Percentiles rank a stretch among this genome's conserved stretches.
Evolutionary conservation across 331 rosid species (phyloP).

Genomic region (Arachis monticola): DNA sequence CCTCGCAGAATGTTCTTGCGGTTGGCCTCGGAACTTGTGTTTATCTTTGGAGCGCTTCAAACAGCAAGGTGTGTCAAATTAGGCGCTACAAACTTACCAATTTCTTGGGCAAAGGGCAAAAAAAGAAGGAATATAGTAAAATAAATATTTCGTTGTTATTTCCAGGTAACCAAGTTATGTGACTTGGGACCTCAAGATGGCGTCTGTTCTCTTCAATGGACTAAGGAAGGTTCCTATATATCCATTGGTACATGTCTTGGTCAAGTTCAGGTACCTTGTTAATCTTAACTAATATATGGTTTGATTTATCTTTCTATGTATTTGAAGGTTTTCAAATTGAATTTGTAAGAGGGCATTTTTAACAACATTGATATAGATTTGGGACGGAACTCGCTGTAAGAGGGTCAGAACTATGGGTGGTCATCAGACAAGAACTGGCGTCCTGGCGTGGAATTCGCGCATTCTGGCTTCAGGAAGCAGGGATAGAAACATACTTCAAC

Average conservation of each 20-base stretch:
- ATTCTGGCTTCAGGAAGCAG: conserved; percentile 93
- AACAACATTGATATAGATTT: conserved; percentile 50
- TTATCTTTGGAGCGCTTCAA: conserved; percentile 95
- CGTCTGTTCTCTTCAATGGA: conserved; percentile 96
- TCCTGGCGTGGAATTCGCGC: conserved; percentile 95
- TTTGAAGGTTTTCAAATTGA: conserved; percentile 8
- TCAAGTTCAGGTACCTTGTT: conserved; percentile 86
- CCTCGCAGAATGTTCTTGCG: conserved; percentile 92
- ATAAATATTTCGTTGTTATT: background rate
- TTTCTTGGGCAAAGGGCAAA: background rate
- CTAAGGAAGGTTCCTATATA: conserved; percentile 88
- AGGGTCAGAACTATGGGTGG: conserved; percentile 95
- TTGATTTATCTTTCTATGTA: background rate
- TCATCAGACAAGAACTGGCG: conserved; percentile 99
- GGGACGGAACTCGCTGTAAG: conserved; percentile 94
- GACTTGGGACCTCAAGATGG: conserved; percentile 97
- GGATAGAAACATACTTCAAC: conserved; percentile 91
- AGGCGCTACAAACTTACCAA: background rate
- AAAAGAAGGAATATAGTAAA: background rate
- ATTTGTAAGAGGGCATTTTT: no score
- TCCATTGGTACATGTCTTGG: conserved; percentile 88
- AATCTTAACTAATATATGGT: background rate
- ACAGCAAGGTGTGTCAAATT: conserved; percentile 64
- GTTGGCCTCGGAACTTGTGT: conserved; percentile 95
- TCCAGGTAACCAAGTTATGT: conserved; percentile 90